A percentile compares a stretch with the other conserved stretches of the same genome.
Conservation (phyloP, 1,284 basidiomycete genomes). For the Ganoderma leucocontextum region DNA sequence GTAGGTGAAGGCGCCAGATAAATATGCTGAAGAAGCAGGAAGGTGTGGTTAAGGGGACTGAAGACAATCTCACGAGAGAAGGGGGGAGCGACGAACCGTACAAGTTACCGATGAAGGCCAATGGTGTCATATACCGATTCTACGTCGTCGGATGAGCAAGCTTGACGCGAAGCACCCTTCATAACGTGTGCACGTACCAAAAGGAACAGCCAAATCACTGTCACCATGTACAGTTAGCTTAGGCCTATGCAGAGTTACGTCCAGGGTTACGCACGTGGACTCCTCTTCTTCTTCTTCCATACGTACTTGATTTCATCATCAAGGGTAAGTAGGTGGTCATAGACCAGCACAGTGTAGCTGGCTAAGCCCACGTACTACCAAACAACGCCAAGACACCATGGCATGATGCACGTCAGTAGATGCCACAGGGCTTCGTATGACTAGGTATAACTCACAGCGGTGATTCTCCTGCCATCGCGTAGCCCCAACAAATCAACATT, state of each 20-base stretch:
- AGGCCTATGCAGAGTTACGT: no score
- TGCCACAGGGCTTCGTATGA: background rate
- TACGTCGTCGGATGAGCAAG: slow-evolving; percentile 22
- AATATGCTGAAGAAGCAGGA: slow-evolving; percentile 46
- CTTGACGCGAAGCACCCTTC: background rate
- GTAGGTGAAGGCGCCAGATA: slow-evolving; percentile 50
- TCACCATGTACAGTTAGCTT: background rate
- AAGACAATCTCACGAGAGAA: background rate
- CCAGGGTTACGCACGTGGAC: slow-evolving; percentile 24
- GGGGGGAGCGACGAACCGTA: slow-evolving; percentile 45
- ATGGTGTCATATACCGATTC: slow-evolving; percentile 60
- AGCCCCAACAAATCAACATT: background rate
- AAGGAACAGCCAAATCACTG: slow-evolving; percentile 58
- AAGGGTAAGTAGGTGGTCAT: slow-evolving; percentile 60
- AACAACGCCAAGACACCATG: background rate
- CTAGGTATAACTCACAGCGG: slow-evolving; percentile 20
- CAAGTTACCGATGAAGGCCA: slow-evolving; percentile 58
- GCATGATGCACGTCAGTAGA: background rate
- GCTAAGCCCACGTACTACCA: slow-evolving; percentile 60
- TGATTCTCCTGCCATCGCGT: slow-evolving; percentile 17
- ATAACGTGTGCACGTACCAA: slow-evolving; percentile 45
- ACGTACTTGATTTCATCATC: slow-evolving; percentile 58
- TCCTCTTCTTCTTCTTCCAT: slow-evolving; percentile 57
- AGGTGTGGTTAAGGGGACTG: background rate
- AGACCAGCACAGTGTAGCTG: slow-evolving; percentile 54